Evolutionary conservation across 164 flowering plant species (phyloP).

Genomic region (Euptelea pleiosperma): DNA sequence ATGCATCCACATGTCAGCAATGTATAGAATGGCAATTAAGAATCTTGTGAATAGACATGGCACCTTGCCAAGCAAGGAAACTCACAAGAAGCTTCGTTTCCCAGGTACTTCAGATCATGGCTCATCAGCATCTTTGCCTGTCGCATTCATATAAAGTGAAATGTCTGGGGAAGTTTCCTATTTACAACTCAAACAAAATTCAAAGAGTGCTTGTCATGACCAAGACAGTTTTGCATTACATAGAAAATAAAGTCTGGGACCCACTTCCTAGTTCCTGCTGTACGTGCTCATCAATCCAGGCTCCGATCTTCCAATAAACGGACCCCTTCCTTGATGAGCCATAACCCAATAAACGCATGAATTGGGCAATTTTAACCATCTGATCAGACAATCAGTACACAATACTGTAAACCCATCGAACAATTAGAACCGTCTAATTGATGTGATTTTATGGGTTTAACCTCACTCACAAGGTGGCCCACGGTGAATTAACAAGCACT

Average conservation of each 20-base stretch:
- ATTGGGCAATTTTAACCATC: too few relatives aligned
- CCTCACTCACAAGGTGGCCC: too few relatives aligned
- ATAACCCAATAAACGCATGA: too few relatives aligned
- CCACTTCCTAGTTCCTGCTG: background rate
- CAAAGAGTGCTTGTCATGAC: background rate
- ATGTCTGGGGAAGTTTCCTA: background rate
- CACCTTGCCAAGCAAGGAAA: background rate
- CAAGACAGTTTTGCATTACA: background rate
- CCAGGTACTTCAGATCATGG: background rate
- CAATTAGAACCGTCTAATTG: too few relatives aligned
- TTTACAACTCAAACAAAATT: background rate
- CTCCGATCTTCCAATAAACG: too few relatives aligned
- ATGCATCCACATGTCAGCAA: background rate
- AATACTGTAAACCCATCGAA: too few relatives aligned
- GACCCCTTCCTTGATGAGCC: too few relatives aligned
- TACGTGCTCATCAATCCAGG: too few relatives aligned
- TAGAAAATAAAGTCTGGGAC: background rate
- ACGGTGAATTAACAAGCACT: too few relatives aligned
- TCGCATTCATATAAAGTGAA: background rate
- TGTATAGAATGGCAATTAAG: background rate
- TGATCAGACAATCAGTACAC: too few relatives aligned
- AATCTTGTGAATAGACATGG: background rate
- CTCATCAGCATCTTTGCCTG: constrained; percentile 18
- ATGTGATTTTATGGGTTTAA: too few relatives aligned
- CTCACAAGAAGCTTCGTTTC: constrained; percentile 13